These are phyloP conservation scores for Boletus rex-veris DNA, from an alignment of 768 basidiomycete species.

Conservation along the genomic window DNA sequence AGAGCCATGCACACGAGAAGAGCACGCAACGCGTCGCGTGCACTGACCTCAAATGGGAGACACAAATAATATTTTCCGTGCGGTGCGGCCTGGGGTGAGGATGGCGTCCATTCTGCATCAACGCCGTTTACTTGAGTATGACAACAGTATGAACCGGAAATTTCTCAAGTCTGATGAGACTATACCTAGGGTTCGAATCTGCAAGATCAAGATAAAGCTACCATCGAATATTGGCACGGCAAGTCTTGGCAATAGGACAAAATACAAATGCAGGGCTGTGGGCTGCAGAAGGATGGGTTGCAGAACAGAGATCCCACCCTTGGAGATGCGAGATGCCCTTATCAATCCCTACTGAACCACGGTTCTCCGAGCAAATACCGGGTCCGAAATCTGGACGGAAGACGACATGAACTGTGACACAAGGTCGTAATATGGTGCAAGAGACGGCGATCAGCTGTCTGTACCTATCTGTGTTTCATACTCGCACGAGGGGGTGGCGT, in stretches of 20 bases:
- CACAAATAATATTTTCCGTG: not conserved
- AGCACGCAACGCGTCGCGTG: not conserved
- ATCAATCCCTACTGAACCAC: not conserved
- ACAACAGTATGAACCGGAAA: conserved; percentile 18
- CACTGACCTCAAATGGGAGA: not conserved
- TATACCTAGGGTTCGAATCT: conserved; percentile 4
- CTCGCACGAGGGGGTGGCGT: conserved; percentile 22
- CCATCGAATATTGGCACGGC: not conserved
- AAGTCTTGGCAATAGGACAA: not conserved
- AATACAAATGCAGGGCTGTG: conserved; percentile 3
- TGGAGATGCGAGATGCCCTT: not conserved
- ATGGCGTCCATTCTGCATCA: conserved; percentile 7
- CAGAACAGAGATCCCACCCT: not conserved
- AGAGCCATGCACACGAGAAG: not conserved
- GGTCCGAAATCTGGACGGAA: conserved; percentile 12
- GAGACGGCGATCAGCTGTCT: conserved; percentile 31
- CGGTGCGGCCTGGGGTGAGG: not conserved
- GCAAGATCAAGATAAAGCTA: not conserved
- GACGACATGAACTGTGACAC: not conserved
- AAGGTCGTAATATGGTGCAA: conserved; percentile 1
- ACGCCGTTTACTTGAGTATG: conserved; percentile 15
- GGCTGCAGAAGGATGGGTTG: not conserved
- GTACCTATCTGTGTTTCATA: conserved; percentile 12
- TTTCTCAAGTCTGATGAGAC: not conserved
- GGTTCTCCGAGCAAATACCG: not conserved